Evolutionary conservation across 192 early-diverging fungal genomes (phyloP).

Genomic region (Diversispora eburnea): DNA sequence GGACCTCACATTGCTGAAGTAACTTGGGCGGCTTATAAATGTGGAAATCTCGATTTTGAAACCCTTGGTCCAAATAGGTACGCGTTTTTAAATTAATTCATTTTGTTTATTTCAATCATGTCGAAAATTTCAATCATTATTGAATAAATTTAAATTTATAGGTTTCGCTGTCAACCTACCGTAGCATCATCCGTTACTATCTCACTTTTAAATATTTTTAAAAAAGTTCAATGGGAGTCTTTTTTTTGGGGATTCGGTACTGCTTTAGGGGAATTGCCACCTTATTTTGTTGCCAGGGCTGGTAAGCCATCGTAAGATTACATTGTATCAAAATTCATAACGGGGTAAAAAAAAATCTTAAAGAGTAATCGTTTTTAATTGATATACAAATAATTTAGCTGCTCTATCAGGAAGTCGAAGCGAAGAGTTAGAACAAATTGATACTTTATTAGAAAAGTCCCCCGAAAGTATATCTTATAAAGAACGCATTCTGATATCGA

Average conservation of each 20-base stretch:
- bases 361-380: not conserved
- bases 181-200: conserved; percentile 33
- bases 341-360: not conserved
- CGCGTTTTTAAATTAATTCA: conserved; percentile 3
- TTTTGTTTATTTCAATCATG: not conserved
- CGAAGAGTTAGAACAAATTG: conserved; percentile 44
- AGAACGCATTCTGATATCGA: conserved; percentile 60
- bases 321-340: not conserved
- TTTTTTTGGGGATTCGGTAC: conserved; percentile 95
- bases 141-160: conserved; percentile 3
- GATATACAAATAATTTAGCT: conserved; percentile 29
- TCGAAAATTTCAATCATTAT: not conserved
- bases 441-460: conserved; percentile 45
- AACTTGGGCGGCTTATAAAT: conserved; percentile 84
- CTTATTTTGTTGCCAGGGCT: conserved; percentile 91
- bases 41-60: conserved; percentile 69
- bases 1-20: conserved; percentile 89
- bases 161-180: conserved; percentile 37
- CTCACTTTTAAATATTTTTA: conserved; percentile 60
- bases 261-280: conserved; percentile 89
- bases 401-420: conserved; percentile 53
- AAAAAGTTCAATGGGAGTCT: conserved; percentile 71
- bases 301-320: conserved; percentile 38
- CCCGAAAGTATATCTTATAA: conserved; percentile 56
- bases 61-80: conserved; percentile 65